phyloP scores from a whole-genome alignment of 495 filamentous ascomycete genomes.

The Penicillium canescens region DNA sequence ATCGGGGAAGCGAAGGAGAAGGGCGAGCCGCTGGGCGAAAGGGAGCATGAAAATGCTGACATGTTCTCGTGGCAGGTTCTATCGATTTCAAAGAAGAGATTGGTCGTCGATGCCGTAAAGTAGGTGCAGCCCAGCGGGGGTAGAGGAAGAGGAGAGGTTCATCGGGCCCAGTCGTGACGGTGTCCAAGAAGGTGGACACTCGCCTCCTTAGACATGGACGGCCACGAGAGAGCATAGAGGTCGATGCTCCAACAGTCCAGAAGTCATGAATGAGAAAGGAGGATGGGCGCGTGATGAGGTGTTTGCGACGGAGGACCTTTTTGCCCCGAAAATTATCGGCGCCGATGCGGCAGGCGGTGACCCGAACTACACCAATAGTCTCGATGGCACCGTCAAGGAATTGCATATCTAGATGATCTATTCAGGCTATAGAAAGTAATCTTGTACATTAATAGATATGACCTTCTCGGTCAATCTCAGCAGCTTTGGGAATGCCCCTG shows the following conservation, averaged over 20 bases:
- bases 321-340: slow-evolving; percentile 30
- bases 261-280: slow-evolving; percentile 15
- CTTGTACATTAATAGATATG: slow-evolving; percentile 39
- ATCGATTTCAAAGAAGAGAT: slow-evolving; percentile 18
- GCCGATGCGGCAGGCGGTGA: slow-evolving; percentile 31
- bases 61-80: slow-evolving; percentile 1
- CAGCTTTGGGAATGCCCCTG: slow-evolving; percentile 48
- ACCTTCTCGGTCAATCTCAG: slow-evolving; percentile 43
- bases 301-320: slow-evolving; percentile 9
- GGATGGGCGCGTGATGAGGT: slow-evolving; percentile 8
- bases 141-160: slow-evolving; percentile 51
- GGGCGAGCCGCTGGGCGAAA: background rate
- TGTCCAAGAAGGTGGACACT: slow-evolving; percentile 39
- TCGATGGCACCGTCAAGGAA: no score
- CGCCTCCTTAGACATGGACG: slow-evolving; percentile 42
- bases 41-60: background rate
- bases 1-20: slow-evolving; percentile 17
- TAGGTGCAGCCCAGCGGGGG: slow-evolving; percentile 40
- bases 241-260: slow-evolving; percentile 14
- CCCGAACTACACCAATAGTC: background rate
- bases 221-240: slow-evolving; percentile 44
- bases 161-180: slow-evolving; percentile 33
- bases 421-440: background rate
- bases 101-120: slow-evolving; percentile 23
- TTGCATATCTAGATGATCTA: background rate